Evolutionary conservation across 1,284 basidiomycete genomes (phyloP).

Genomic region (Marasmius sp.): DNA sequence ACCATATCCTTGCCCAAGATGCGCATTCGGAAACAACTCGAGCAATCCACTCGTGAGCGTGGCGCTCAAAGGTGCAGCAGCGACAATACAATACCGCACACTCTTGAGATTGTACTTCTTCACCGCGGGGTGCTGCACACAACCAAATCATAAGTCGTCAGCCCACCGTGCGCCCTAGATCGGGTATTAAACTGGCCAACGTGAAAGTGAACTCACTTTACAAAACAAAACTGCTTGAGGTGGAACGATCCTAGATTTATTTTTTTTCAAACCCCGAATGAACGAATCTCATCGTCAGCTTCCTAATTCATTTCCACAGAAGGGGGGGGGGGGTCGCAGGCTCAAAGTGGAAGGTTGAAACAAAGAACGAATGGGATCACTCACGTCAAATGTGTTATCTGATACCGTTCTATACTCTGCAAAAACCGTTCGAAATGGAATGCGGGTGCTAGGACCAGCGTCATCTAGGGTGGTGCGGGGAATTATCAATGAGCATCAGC

Average conservation of each 20-base stretch:
- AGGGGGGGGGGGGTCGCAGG: neutral
- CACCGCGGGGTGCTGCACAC: slow-evolving; percentile 44
- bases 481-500: no score
- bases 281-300: neutral
- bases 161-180: neutral
- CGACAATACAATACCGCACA: slow-evolving; percentile 48
- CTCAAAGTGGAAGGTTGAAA: neutral
- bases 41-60: slow-evolving; percentile 47
- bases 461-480: slow-evolving; percentile 11
- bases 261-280: neutral
- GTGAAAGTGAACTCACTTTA: slow-evolving; percentile 15
- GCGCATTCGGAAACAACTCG: slow-evolving; percentile 39
- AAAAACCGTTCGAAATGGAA: slow-evolving; percentile 22
- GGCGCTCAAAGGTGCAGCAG: slow-evolving; percentile 57
- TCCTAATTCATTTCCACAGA: neutral
- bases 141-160: no score
- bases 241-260: slow-evolving; percentile 17
- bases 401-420: slow-evolving; percentile 18
- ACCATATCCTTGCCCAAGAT: slow-evolving; percentile 51
- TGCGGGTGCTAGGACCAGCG: slow-evolving; percentile 18
- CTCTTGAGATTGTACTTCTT: slow-evolving; percentile 53
- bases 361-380: neutral
- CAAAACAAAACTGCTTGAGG: slow-evolving; percentile 23
- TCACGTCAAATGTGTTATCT: slow-evolving; percentile 23
- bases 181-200: neutral